Evolutionary conservation across 1,284 basidiomycete genomes (phyloP), one percentile per base, ranked within the genome.

Genomic region (Abortiporus biennis): DNA sequence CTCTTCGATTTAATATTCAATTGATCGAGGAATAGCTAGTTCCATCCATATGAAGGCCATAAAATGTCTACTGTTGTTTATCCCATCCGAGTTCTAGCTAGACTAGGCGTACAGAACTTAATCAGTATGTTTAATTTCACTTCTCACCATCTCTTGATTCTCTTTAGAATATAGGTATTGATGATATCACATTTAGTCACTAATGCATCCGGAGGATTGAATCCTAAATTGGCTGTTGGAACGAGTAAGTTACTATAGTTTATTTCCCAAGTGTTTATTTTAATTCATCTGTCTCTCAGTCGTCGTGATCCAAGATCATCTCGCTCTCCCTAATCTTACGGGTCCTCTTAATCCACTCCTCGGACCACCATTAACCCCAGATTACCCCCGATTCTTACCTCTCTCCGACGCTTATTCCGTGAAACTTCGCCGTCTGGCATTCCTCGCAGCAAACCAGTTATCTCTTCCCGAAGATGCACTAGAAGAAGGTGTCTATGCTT

Each of bases 21-120:
- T 38, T 38, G 23, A 40, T 40, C 36, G 39, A 25, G 31, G 12
- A 9, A 43, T 46, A 54, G 48, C 54, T 51, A 85, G 86, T 87
- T 92, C 51, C 88, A 92, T 59, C 72, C 80, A 3, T 92, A 92
- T 53, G 88, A 92, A 62, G 89, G 88, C 3, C 80, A 90, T 53
- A 59, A 68, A 16, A 64, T 89, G 20, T 62, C 71, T 3, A 74
- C 75, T 3, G 80, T 88, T 13, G 76, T 82, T 6, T 91, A 85
- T 54, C 88, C 87, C 6, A 79, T 92, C 38, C 74, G 88, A 32
- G 66, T 85, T 5, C 80, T 92, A 75, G 80, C 81, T 17, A 70
- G 69, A 44, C 63, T 92, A 21, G 89, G 90, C 3, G 74, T 89
- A 32, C 73, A 76, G 50, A 68, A 84, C 47, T 58, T 92, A 43